Evolutionary conservation across 768 basidiomycete genomes (phyloP), one percentile per base, ranked within the genome.

Genomic region (Tricholomella constricta): DNA sequence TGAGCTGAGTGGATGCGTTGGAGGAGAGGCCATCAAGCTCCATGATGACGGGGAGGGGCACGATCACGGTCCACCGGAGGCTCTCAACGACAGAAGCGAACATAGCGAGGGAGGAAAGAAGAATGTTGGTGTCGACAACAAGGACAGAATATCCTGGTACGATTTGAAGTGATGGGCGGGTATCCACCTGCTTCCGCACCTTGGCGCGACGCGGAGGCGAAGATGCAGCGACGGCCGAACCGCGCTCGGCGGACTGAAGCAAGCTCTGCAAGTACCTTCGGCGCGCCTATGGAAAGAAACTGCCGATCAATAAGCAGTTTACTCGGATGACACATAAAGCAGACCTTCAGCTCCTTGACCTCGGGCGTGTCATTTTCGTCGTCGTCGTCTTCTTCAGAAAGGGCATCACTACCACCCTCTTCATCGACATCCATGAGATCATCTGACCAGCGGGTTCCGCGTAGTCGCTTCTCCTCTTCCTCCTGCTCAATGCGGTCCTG

Each of bases 21-120:
- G 74, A 69, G 1, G 81, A 78, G 7, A 98, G 83, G n/a, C 94
- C 94, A 59, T 99, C 96, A 7, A 99, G 85, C 62, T 99, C 97
- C 79, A 95, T 98, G 65, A 98, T 82, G 56, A 97, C 96, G 0
- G 94, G 95, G 3, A 98, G 81, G 3, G 97, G 97, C 0, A 99
- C 75, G 52, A 99, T 77, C 41, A 96, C 78, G 0, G 92, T 97
- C 94, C 94, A 98, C 23, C 75, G 76, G 15, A 84, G 70, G 54
- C 84, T 85, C 67, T 96, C 91, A 46, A 98, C 77, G 53, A 98
- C 76, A 11, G 85, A 80, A 0, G 81, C 69, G 53, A 99, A 78
- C 58, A 88, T 75, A 0, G 84, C 68, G 4, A 98, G 76, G 0
- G 92, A 93, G 0, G 91, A 89, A 14, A 98, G 79, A 0, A 99